Percentiles rank a stretch among this genome's conserved stretches.
phyloP scores from a whole-genome alignment of 768 basidiomycete genomes.

The Hygrocybe punicea region DNA sequence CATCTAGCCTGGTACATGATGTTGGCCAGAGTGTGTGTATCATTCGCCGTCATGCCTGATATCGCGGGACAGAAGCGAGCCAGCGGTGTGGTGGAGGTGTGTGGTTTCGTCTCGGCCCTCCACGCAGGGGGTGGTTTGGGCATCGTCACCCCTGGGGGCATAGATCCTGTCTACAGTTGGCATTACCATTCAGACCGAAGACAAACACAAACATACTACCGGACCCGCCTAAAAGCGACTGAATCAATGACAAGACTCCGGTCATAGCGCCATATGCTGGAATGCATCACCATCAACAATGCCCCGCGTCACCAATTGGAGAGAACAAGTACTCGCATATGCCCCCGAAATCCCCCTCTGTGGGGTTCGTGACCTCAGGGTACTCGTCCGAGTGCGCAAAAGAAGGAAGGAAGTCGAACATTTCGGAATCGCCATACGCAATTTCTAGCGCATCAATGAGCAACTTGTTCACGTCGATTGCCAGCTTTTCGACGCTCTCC shows the following conservation, averaged over 20 bases:
- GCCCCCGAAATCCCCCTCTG: too few species aligned
- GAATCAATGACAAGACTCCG: slow-evolving; percentile 26
- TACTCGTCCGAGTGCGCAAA: slow-evolving; percentile 6
- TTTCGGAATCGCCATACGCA: slow-evolving; percentile 11
- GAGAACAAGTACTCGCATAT: too few species aligned
- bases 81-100: slow-evolving; percentile 30
- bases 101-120: slow-evolving; percentile 16
- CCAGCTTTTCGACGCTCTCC: too few species aligned
- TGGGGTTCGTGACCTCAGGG: background rate
- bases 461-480: background rate
- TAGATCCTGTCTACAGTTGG: too few species aligned
- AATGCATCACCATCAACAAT: too few species aligned
- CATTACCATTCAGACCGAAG: too few species aligned
- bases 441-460: slow-evolving; percentile 12
- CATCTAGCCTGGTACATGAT: slow-evolving; percentile 36
- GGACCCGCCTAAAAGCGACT: background rate
- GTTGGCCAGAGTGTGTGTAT: slow-evolving; percentile 22
- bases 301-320: too few species aligned
- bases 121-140: too few species aligned
- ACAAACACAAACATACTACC: too few species aligned
- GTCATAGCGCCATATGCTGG: too few species aligned
- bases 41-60: slow-evolving; percentile 15
- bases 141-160: too few species aligned
- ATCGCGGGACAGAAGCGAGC: slow-evolving; percentile 33
- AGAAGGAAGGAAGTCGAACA: slow-evolving; percentile 14